Conservation (phyloP, 1,284 basidiomycete species). For the Anthracocystis walkeri region DNA sequence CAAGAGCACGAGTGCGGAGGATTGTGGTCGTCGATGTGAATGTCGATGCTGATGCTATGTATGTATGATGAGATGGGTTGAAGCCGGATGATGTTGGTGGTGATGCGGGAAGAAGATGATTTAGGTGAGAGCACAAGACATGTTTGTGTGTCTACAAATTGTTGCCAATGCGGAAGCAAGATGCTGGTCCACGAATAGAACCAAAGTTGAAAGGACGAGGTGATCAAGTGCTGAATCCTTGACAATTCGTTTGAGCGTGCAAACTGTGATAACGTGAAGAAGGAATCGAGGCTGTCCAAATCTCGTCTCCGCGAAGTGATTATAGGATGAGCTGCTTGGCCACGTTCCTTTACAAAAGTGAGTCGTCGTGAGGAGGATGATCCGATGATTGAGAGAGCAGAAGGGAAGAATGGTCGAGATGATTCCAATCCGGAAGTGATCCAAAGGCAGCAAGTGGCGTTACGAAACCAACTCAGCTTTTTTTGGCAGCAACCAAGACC, state of each 20-base stretch:
- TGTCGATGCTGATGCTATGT: constrained; percentile 1
- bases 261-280: neutral
- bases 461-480: constrained; percentile 13
- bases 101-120: neutral
- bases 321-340: neutral
- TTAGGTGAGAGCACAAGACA: constrained; percentile 9
- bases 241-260: neutral
- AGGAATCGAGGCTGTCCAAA: neutral
- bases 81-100: neutral
- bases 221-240: neutral
- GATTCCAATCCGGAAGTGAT: neutral
- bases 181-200: neutral
- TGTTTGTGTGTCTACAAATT: constrained; percentile 4
- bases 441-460: constrained; percentile 12
- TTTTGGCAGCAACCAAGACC: constrained; percentile 12
- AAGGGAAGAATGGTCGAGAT: no score
- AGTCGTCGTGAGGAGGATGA: neutral
- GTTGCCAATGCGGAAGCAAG: constrained; percentile 8
- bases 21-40: neutral
- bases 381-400: neutral
- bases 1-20: neutral
- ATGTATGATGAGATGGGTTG: neutral
- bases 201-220: neutral
- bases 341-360: neutral
- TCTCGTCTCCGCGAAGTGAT: no score